Base-by-base conservation (phyloP, 805 yeast genomes). In the Yarrowia bubula region DNA sequence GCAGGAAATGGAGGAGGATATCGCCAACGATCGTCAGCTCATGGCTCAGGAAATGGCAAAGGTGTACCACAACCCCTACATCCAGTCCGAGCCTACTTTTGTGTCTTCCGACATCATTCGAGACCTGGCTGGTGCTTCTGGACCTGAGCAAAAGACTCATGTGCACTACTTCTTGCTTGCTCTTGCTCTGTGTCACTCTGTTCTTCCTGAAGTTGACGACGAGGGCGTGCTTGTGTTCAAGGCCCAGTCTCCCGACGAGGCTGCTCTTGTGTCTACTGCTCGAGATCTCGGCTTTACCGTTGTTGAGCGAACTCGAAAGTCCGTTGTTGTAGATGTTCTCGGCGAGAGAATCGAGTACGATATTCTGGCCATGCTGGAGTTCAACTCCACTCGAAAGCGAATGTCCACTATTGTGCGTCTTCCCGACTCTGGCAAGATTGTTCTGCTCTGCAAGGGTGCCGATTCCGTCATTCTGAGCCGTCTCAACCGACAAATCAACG, bases 241-340 rank as follows among this genome's bases (percentile, higher is more conserved):
- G 72, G 95, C 95, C 0, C 95, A 89, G 73, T 86, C 92, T 4
- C 96, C 96, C 0, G 96, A 89, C 75, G 96, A 89, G 73, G 87
- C 89, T 35, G 95, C 96, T 0, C 80, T 89, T 65, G 96, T 89
- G 10, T 80, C 89, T 1, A 88, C 86, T 18, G 95, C 95, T 0
- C 78, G 90, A 65, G 95, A 89, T 73, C 71, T 88, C 64, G 96
- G 96, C 13, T 81, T 88, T 69, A 85, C 84, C 0, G 85, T 88
- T 72, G 75, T 80, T 41, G 89, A 82, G 43, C 79, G 88, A 64
- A 79, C 81, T 11, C 81, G 88, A 70, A 79, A 80, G 44, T 80
- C 83, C 2, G 77, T 86, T 35, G 71, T 81, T 6, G 64, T 80
- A 32, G 73, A 77, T 63, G 76, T 77, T 10, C 83, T 83, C 66